Percentiles rank a stretch among this genome's conserved stretches.
These are phyloP conservation scores for Fragaria ananassa DNA, from an alignment of 306 rosid species.

Conservation along the genomic window DNA sequence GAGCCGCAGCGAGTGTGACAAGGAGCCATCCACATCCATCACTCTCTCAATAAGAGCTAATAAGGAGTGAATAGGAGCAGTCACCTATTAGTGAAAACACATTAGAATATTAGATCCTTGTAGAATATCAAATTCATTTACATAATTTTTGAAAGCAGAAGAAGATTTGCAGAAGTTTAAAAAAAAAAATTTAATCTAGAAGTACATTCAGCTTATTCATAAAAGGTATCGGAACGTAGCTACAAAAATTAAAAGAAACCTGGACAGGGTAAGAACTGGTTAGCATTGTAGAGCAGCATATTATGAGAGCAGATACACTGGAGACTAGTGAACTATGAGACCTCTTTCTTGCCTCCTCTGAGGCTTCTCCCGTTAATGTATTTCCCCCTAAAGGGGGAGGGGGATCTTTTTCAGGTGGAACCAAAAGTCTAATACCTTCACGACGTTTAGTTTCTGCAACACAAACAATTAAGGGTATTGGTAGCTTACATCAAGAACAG, in stretches of 20 bases:
- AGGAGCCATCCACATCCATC: conserved; percentile 68
- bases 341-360: conserved; percentile 34
- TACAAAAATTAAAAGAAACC: conserved; percentile 42
- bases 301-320: conserved; percentile 55
- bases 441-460: conserved; percentile 45
- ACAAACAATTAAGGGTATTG: conserved; percentile 23
- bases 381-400: conserved; percentile 62
- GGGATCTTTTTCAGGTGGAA: conserved; percentile 56
- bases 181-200: background rate
- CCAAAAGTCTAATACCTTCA: conserved; percentile 47
- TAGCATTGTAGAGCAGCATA: conserved; percentile 67
- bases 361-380: conserved; percentile 36
- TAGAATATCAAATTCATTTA: conserved; percentile 3
- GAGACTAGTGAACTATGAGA: conserved; percentile 42
- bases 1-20: conserved; percentile 53
- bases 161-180: background rate
- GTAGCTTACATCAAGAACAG: conserved; percentile 13
- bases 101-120: conserved; percentile 5
- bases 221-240: conserved; percentile 7
- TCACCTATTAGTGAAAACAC: conserved; percentile 46
- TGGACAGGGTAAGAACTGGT: conserved; percentile 68
- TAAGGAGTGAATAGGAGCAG: conserved; percentile 58
- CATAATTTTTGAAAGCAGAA: background rate
- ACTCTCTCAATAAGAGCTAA: conserved; percentile 69
- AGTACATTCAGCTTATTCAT: background rate